Base-by-base conservation (phyloP, 371 early-diverging fungal species). In the Apophysomyces trapeziformis region DNA sequence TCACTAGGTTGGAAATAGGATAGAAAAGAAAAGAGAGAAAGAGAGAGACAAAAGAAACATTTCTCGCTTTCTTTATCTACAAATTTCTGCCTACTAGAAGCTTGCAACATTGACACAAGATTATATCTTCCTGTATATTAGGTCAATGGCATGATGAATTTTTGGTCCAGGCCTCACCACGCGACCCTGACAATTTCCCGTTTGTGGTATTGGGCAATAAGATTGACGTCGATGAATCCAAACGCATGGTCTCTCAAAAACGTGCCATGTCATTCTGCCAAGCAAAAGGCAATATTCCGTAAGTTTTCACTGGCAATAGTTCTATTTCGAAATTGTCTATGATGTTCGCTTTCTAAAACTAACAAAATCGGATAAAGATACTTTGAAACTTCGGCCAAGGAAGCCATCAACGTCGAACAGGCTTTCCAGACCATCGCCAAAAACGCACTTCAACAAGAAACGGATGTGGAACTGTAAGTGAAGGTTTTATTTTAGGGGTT, bases 151-250 rank as follows among this genome's bases (percentile, higher is more conserved):
- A 97, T 68, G 96, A 96, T 77, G 99, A 99, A 80, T 98, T 99
- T 69, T 78, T 97, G 72, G 89, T 97, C 37, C 97, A 98, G 77
- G 93, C 96, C 32, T 91, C 91, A 58, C 96, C 99, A 44, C 81
- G 94, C 58, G 96, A 96, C 64, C 96, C 98, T 6, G 96, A 97
- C 65, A 95, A 93, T 85, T 97, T 99, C 78, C 98, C 99, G 43
- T 99, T 99, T 83, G 95, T 99, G 38, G 92, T 97, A 12, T 79
- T 99, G 18, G 99, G 99, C 66, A 99, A 99, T 83, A 99, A 99
- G 85, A 89, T 96, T 56, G 99, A 99, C 77, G 78, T 97, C 67
- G 95, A 96, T 69, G 97, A 98, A 64, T 85, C 87, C 38, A 94
- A 91, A 85, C 89, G 99, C 64, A 93, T 92, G 85, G 95, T 96